These are phyloP conservation scores for Musa schizocarpa DNA, from an alignment of 176 grass and related monocot genomes.

Conservation along the genomic window DNA sequence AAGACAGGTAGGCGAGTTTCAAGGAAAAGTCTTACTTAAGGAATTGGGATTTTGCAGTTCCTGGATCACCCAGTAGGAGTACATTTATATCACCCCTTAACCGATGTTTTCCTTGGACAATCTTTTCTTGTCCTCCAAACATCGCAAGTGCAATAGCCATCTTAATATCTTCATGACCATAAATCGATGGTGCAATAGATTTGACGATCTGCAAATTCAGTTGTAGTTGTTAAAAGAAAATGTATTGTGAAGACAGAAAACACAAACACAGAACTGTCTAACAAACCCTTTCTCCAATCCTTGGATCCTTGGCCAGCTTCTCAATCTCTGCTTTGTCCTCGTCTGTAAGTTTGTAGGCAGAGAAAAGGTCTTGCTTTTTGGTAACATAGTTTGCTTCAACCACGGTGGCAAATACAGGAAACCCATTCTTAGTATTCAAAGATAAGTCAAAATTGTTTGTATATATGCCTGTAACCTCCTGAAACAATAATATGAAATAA, in stretches of 20 bases:
- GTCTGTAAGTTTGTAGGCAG: slow-evolving; percentile 10
- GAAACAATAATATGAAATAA: neutral
- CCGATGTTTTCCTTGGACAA: slow-evolving; percentile 82
- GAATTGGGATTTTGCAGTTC: slow-evolving; percentile 99
- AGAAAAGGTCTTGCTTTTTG: too few relatives aligned
- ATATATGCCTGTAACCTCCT: too few relatives aligned
- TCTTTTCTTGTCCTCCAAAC: slow-evolving; percentile 97
- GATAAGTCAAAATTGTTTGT: too few relatives aligned
- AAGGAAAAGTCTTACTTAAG: slow-evolving; percentile 60
- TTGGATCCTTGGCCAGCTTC: slow-evolving; percentile 86
- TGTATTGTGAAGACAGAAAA: slow-evolving; percentile 17
- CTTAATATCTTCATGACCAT: slow-evolving; percentile 99
- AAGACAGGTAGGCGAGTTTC: neutral
- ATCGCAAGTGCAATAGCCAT: slow-evolving; percentile 88
- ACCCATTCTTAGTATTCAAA: too few relatives aligned
- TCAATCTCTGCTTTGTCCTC: slow-evolving; percentile 98
- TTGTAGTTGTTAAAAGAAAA: slow-evolving; percentile 5
- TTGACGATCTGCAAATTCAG: slow-evolving; percentile 57
- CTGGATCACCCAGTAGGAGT: slow-evolving; percentile 89
- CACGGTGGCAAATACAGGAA: too few relatives aligned
- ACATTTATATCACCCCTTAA: slow-evolving; percentile 95
- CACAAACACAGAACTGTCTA: slow-evolving; percentile 7
- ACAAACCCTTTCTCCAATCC: slow-evolving; percentile 93
- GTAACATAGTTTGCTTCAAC: too few relatives aligned
- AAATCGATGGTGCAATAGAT: slow-evolving; percentile 98